Base-by-base conservation (phyloP, 2,329 filamentous ascomycete genomes). In the Canariomyces notabilis region DNA sequence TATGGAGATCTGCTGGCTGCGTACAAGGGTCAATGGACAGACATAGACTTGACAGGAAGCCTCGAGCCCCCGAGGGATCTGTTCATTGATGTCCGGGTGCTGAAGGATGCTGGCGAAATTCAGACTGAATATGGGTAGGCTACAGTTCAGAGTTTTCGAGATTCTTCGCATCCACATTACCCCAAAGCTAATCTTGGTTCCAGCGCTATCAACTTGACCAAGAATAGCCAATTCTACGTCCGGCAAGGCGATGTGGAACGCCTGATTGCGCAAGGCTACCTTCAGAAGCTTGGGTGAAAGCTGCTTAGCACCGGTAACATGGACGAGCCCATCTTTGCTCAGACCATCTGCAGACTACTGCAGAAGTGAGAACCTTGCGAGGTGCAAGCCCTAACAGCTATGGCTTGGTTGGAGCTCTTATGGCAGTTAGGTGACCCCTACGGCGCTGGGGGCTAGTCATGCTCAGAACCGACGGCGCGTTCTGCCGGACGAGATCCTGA, bases 221-320 rank as follows among this genome's bases (percentile, higher is more conserved):
- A 95, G 68, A 97, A 98, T 67, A 96, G 90, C 61, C 93, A 98
- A 64, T 95, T 98, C 63, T 97, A 94, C 62, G 93, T 98, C 32
- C 81, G 91, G 37, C 89, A 96, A 62, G 91, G 89, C 19, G 93
- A 98, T 68, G 93, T 98, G 6, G 93, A 98, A 68, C 80, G 90
- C 41, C 67, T 98, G 58, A 96, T 98, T 60, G 80, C 89, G 14
- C 91, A 97, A 64, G 93, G 93, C 16, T 98, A 96, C 69, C 72
- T 98, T 54, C 90, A 96, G 66, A 89, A 89, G 59, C 75, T 98
- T 57, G 82, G 82, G 63, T 96, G 75, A 87, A 48, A 39, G 1
- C 18, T 21, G n/a, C 35, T 3, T 19, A 14, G 20, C 11, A 22
- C 42, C 14, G 9, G 29, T 11, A 29, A 3, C 12, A 11, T 34